Conservation (phyloP, 1,284 basidiomycete species). For the Cryptococcus wingfieldii region DNA sequence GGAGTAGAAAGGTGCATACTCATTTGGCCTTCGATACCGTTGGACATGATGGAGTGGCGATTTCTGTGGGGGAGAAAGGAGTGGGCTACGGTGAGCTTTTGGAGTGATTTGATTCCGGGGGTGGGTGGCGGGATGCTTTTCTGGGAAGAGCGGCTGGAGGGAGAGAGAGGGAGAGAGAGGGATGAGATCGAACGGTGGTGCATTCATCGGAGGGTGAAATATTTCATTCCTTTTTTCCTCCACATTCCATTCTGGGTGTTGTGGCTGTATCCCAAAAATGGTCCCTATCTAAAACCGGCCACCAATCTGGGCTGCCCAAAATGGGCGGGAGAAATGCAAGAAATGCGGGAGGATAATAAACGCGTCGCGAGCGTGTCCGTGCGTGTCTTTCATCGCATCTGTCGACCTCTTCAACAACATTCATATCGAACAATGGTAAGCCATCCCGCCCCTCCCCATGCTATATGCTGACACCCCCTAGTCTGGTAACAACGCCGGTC, state of each 20-base stretch:
- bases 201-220: neutral
- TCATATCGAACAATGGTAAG: neutral
- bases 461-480: neutral
- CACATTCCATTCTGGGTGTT: too few relatives aligned
- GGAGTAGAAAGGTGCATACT: too few relatives aligned
- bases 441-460: neutral
- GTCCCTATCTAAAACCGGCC: neutral
- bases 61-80: neutral
- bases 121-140: slow-evolving; percentile 1
- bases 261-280: neutral
- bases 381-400: neutral
- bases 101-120: too few relatives aligned
- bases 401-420: neutral
- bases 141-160: slow-evolving; percentile 3
- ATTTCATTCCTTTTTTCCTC: slow-evolving; percentile 2
- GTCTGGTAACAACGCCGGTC: slow-evolving; percentile 36
- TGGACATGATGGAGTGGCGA: neutral
- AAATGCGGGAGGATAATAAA: slow-evolving; percentile 1
- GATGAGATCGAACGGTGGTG: slow-evolving; percentile 4
- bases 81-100: neutral
- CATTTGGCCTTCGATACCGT: too few relatives aligned
- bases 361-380: neutral
- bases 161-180: neutral
- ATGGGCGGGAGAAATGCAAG: neutral
- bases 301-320: neutral